Base-by-base conservation (phyloP, 306 rosid species). In the Betula pendula region DNA sequence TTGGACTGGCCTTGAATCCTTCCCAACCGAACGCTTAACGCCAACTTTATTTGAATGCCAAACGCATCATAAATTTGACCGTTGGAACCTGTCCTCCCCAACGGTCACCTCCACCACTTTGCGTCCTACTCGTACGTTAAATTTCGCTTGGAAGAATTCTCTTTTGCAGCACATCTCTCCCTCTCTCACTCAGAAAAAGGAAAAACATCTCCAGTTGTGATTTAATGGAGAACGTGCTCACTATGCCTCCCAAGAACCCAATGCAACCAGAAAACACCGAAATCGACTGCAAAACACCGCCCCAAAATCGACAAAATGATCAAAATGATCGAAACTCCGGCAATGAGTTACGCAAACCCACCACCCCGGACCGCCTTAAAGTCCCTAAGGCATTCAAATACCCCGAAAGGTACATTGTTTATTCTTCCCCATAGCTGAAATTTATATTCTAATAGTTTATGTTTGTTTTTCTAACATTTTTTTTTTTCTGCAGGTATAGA, bases 351-450 rank as follows among this genome's bases (percentile, higher is more conserved):
- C 88, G 84, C 27, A 89, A 86, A 77, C 79, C 86, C 29, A 77
- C 74, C 50, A 89, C 88, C 5, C 97, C 93, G 3, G 89, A 88
- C 80, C 92, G 87, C 31, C 97, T 92, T 24, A 82, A 83, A 56
- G 89, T 94, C 75, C 96, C 98, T 63, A 87, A 91, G 74, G 88
- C 96, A 47, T 94, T 90, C 81, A 94, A 88, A 79, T 91, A 72
- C 74, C 97, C 93, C 2, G 98, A 94, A 87, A 94, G 98, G 98
- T 90, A 76, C 24, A 35, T 3, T 17, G 10, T 49, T 17, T 3
- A 35, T 27, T 65, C 17, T 56, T 73, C 58, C 15, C 22, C 45
- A 3, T 22, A 16, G 22, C 47, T 22, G 53, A 14, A 68, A 6
- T 71, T 44, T 29, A 43, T 60, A 48, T 3, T 45, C 19, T 3